phyloP scores from a whole-genome alignment of 805 yeast species.

The Candida pini region DNA sequence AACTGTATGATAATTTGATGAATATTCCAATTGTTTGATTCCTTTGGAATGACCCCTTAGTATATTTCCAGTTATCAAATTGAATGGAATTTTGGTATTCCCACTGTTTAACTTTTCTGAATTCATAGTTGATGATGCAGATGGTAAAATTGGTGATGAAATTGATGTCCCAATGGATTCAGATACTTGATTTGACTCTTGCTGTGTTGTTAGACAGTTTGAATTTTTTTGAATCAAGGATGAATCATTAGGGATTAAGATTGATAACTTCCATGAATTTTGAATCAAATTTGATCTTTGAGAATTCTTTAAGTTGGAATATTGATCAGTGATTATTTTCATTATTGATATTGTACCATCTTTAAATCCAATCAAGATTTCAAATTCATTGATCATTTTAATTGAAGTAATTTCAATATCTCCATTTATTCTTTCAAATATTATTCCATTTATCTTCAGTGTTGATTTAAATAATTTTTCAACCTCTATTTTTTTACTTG shows the following conservation, averaged over 20 bases:
- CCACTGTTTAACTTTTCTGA: conserved; percentile 4
- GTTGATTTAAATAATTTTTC: conserved; percentile 7
- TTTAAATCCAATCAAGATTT: conserved; percentile 43
- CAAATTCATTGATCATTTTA: conserved; percentile 35
- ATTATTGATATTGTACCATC: conserved; percentile 54
- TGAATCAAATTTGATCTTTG: conserved; percentile 19
- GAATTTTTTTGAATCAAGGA: neutral
- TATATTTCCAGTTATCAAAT: conserved; percentile 18
- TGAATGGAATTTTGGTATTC: neutral
- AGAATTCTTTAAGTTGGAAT: conserved; percentile 40
- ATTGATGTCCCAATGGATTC: conserved; percentile 1
- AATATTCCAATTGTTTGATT: conserved; percentile 41
- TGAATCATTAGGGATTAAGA: neutral
- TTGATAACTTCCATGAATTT: conserved; percentile 5
- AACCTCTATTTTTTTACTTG: conserved; percentile 5
- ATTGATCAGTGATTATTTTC: conserved; percentile 11
- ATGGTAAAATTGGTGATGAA: neutral
- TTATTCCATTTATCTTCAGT: conserved; percentile 33
- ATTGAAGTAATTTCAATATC: conserved; percentile 33
- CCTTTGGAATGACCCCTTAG: conserved; percentile 54
- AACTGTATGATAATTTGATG: conserved; percentile 48
- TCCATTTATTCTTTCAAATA: conserved; percentile 42
- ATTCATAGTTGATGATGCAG: neutral
- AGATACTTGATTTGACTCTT: neutral
- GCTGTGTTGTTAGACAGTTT: neutral